These are phyloP conservation scores for Russula abietina DNA, from an alignment of 768 basidiomycete genomes.

Conservation along the genomic window DNA sequence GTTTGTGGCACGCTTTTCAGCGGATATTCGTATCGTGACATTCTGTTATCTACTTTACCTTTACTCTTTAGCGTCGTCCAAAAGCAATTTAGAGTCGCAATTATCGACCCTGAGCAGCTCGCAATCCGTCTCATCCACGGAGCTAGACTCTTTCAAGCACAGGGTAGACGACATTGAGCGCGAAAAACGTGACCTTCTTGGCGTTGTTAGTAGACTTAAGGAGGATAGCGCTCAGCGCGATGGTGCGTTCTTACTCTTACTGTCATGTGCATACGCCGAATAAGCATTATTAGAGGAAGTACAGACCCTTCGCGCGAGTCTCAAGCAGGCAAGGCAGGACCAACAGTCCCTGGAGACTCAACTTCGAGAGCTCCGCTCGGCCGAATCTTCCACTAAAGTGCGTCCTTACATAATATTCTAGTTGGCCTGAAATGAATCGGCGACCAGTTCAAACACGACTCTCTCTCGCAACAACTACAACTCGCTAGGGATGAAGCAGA, in stretches of 20 bases:
- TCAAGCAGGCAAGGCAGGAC: constrained; percentile 73
- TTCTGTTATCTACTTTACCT: constrained; percentile 6
- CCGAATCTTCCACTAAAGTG: constrained; percentile 74
- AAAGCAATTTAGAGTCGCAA: constrained; percentile 46
- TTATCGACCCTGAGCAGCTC: constrained; percentile 51
- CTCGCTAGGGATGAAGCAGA: constrained; percentile 72
- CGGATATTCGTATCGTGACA: constrained; percentile 13
- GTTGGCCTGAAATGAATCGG: constrained; percentile 13
- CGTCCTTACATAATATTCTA: constrained; percentile 13
- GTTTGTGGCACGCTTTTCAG: constrained; percentile 26
- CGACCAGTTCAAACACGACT: constrained; percentile 76
- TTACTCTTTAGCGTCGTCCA: constrained; percentile 38
- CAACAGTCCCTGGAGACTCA: constrained; percentile 61
- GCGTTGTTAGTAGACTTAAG: constrained; percentile 76
- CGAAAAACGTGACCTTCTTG: constrained; percentile 86
- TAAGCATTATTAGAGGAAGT: constrained; percentile 52
- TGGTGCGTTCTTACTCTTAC: constrained; percentile 42
- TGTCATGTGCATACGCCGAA: neutral
- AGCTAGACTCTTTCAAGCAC: constrained; percentile 51
- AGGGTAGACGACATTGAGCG: constrained; percentile 72
- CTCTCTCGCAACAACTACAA: constrained; percentile 73
- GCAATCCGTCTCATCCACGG: constrained; percentile 56
- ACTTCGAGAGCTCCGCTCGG: constrained; percentile 64
- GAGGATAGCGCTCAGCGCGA: constrained; percentile 69
- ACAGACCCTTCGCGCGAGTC: constrained; percentile 54